These are phyloP conservation scores for Lasiodiplodia sp. DNA, from an alignment of 2,329 filamentous ascomycete species.

Conservation along the genomic window DNA sequence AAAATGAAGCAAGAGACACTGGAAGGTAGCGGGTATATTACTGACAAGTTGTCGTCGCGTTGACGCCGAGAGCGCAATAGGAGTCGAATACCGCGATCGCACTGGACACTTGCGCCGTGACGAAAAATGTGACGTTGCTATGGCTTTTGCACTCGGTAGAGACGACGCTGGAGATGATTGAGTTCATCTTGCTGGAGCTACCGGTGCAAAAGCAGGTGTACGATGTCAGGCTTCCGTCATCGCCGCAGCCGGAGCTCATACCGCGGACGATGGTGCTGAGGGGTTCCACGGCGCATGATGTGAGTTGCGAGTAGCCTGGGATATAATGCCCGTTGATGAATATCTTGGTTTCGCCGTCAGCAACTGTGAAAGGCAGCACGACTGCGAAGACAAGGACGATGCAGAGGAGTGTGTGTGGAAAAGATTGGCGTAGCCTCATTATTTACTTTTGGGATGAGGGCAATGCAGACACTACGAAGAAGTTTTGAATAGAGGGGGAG, in stretches of 20 bases:
- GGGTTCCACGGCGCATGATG: not conserved
- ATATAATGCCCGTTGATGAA: not conserved
- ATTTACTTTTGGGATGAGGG: no score
- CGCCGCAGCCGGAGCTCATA: not conserved
- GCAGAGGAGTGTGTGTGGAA: no score
- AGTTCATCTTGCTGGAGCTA: not conserved
- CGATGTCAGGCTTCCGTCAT: not conserved
- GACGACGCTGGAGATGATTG: conserved; percentile 1
- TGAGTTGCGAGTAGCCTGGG: not conserved
- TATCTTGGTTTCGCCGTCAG: not conserved
- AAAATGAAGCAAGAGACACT: not conserved
- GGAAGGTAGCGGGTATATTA: no score
- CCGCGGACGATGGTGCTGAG: conserved; percentile 15
- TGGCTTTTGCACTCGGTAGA: not conserved
- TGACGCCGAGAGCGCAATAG: conserved; percentile 9
- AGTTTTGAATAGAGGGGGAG: no score
- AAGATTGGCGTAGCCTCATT: not conserved
- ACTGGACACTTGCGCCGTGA: not conserved
- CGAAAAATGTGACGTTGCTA: not conserved
- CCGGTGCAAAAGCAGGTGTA: conserved; percentile 20
- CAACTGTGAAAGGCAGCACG: no score
- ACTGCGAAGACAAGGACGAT: not conserved
- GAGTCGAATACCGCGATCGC: conserved; percentile 1
- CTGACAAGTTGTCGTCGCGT: not conserved
- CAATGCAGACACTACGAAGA: not conserved